A percentile compares a stretch with the other conserved stretches of the same genome.
Evolutionary conservation across 768 basidiomycete genomes (phyloP).

Genomic region (Russula lepida): DNA sequence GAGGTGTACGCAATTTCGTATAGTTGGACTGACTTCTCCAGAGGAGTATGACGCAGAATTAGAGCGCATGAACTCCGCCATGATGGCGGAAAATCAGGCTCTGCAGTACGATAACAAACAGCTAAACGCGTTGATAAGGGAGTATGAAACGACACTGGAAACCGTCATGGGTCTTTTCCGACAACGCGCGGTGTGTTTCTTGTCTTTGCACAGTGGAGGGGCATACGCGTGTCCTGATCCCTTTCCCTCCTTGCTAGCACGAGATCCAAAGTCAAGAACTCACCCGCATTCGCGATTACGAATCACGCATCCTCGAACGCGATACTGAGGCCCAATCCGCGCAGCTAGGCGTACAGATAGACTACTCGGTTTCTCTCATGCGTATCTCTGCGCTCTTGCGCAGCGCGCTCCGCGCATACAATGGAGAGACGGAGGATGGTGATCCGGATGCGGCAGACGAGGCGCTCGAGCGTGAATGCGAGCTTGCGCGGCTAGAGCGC

Average conservation of each 20-base stretch:
- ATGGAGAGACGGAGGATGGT: slow-evolving; percentile 46
- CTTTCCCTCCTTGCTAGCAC: slow-evolving; percentile 43
- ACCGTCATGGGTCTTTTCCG: slow-evolving; percentile 90
- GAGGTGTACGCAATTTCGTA: slow-evolving; percentile 1
- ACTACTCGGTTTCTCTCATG: slow-evolving; percentile 57
- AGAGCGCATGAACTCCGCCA: slow-evolving; percentile 76
- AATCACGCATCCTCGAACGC: slow-evolving; percentile 66
- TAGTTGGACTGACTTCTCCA: slow-evolving; percentile 28
- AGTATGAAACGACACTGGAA: slow-evolving; percentile 95
- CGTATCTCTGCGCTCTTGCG: slow-evolving; percentile 65
- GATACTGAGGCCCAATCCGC: slow-evolving; percentile 59
- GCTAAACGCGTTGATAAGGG: slow-evolving; percentile 80
- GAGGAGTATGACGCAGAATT: slow-evolving; percentile 88
- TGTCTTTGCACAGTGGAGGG: neutral
- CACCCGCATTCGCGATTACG: slow-evolving; percentile 83
- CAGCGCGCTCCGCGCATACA: slow-evolving; percentile 55
- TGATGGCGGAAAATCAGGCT: slow-evolving; percentile 73
- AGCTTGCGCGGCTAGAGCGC: slow-evolving; percentile 75
- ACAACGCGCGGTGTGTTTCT: slow-evolving; percentile 72
- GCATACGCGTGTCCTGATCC: neutral
- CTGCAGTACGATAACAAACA: slow-evolving; percentile 96
- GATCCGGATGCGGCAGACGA: slow-evolving; percentile 46
- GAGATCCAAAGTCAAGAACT: slow-evolving; percentile 91
- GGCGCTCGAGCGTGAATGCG: slow-evolving; percentile 84
- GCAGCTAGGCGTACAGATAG: slow-evolving; percentile 53